Evolutionary conservation across 257 asterid species (phyloP).

Genomic region (Solanum medicagineum): DNA sequence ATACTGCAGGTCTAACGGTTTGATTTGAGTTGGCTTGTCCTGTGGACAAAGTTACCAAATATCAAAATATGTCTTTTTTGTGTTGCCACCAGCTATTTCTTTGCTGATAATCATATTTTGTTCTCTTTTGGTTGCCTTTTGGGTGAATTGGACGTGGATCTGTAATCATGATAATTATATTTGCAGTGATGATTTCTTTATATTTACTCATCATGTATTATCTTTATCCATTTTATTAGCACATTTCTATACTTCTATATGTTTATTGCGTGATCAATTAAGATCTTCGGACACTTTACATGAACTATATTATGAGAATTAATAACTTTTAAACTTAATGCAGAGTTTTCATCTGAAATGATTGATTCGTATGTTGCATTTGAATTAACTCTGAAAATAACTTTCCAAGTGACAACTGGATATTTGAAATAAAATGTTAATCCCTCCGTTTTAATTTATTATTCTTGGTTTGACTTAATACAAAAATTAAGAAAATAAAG

Average conservation of each 20-base stretch:
- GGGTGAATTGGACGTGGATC: neutral
- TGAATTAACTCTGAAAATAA: neutral
- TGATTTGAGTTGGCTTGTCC: neutral
- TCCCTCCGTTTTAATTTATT: neutral
- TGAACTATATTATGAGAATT: neutral
- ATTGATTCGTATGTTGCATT: neutral
- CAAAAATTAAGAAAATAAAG: no score
- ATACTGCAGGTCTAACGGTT: conserved; percentile 26
- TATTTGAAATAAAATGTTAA: neutral
- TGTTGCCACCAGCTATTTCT: neutral
- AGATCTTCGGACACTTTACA: neutral
- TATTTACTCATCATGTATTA: neutral
- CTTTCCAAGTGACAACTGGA: neutral
- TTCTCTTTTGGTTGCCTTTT: neutral
- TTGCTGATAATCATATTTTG: neutral
- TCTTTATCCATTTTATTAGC: neutral
- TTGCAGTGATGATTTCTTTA: neutral
- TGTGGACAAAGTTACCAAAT: neutral
- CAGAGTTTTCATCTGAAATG: neutral
- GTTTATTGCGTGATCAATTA: neutral
- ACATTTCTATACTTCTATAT: neutral
- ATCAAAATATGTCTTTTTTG: neutral
- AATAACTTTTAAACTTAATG: neutral
- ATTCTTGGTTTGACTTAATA: neutral
- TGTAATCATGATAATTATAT: neutral